Base-by-base conservation (phyloP, 2,329 filamentous ascomycete species). In the Sporothrix sp. region DNA sequence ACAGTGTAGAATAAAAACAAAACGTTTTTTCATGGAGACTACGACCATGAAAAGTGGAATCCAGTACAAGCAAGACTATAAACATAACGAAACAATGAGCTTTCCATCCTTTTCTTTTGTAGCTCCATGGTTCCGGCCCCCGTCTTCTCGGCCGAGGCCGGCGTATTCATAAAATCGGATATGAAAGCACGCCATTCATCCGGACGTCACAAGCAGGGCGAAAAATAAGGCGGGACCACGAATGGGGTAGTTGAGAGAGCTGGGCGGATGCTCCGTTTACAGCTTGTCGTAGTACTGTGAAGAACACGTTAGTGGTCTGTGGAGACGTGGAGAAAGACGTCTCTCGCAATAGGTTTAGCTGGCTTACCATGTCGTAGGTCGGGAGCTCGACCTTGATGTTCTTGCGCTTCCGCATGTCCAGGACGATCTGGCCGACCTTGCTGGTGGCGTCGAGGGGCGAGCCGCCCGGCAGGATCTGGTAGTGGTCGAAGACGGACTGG, bases 401-500 rank as follows among this genome's bases (percentile, higher is more conserved):
- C 88, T 98, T 98, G 76, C 91, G 87, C 84, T 96, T 96, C 70
- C 93, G 89, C 85, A 94, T 95, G 54, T 84, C 81, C 68, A 78
- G 75, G 63, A 97, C 88, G 64, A 96, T 78, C 68, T 80, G 71
- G 69, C 90, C 93, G 64, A 85, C 79, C 81, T 90, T 87, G 66
- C 81, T 82, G 65, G 82, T 84, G 68, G 72, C 60, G 74, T 98
- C 91, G 66, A 96, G 81, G 62, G 87, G 84, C 62, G 86, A 93
- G 65, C 93, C 93, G 83, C 91, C 91, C 63, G 90, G 87, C 62
- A 97, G 83, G 64, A 93, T 76, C 76, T 95, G 85, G 89, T 90
- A 98, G 79, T 98, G 93, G 73, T 97, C 91, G 76, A 98, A 98
- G 66, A 98, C 89, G 65, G 85, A 85, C 76, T 96, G 90, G 65